phyloP scores from a whole-genome alignment of 805 yeast genomes.

The Teunomyces panamensis region DNA sequence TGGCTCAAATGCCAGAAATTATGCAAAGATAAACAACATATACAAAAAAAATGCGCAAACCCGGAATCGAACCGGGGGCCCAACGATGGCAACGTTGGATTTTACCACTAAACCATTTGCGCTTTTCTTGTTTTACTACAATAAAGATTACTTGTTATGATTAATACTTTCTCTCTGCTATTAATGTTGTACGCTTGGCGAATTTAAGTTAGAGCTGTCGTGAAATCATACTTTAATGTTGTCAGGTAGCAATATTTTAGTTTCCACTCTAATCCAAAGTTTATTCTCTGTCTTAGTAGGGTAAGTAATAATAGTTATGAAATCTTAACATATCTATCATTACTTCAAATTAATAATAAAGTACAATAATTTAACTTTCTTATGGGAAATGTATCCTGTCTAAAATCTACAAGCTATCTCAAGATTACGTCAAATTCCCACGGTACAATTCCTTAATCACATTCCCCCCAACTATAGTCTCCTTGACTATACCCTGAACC shows the following conservation, averaged over 20 bases:
- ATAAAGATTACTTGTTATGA: not conserved
- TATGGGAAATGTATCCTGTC: not conserved
- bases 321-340: not conserved
- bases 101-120: constrained; percentile 4
- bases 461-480: constrained; percentile 47
- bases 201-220: not conserved
- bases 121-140: not conserved
- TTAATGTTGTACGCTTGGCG: not conserved
- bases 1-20: not conserved
- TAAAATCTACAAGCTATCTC: not conserved
- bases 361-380: not conserved
- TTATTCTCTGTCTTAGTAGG: not conserved
- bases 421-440: constrained; percentile 28
- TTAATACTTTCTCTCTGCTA: not conserved
- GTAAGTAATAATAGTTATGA: not conserved
- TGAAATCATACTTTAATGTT: not conserved
- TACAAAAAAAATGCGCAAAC: not conserved
- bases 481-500: constrained; percentile 63
- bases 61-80: constrained; percentile 5
- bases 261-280: not conserved
- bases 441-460: constrained; percentile 59
- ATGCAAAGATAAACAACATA: not conserved
- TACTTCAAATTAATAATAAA: not conserved
- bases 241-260: not conserved
- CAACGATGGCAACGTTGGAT: constrained; percentile 5